These are phyloP conservation scores for Corniculantispora saksenae DNA, from an alignment of 2,329 filamentous ascomycete species.

Conservation along the genomic window DNA sequence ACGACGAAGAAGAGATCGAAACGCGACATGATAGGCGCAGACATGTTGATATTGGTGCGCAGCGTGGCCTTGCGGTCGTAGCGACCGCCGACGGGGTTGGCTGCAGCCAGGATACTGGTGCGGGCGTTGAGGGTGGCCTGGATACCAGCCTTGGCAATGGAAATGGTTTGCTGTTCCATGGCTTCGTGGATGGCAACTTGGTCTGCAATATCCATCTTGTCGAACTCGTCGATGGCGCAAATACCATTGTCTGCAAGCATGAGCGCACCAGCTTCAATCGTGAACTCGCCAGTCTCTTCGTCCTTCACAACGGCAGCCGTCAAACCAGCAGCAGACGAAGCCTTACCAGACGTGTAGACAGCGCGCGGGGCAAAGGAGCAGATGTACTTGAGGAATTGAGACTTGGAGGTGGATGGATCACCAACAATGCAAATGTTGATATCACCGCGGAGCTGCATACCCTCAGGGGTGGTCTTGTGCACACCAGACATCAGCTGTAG, in stretches of 20 bases:
- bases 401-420: constrained; percentile 95
- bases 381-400: constrained; percentile 97
- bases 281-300: constrained; percentile 97
- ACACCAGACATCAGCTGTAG: constrained; percentile 97
- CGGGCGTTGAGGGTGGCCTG: constrained; percentile 96
- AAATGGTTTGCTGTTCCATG: constrained; percentile 99
- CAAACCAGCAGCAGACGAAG: constrained; percentile 93
- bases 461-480: constrained; percentile 85
- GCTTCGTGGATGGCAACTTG: constrained; percentile 99
- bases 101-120: constrained; percentile 91
- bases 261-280: constrained; percentile 94
- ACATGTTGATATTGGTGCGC: constrained; percentile 96
- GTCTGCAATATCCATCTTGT: constrained; percentile 98
- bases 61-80: constrained; percentile 96
- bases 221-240: constrained; percentile 97
- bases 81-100: constrained; percentile 93
- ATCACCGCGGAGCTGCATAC: constrained; percentile 93
- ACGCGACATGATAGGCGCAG: constrained; percentile 97
- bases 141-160: constrained; percentile 96
- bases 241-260: constrained; percentile 98
- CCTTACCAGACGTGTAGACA: constrained; percentile 97
- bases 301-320: constrained; percentile 97
- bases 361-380: constrained; percentile 95
- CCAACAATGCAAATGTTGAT: constrained; percentile 99
- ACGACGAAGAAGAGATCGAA: constrained; percentile 99